A percentile compares a stretch with the other conserved stretches of the same genome.
Conservation (phyloP, 1,284 basidiomycete genomes). For the Ceratobasidium papillatum region DNA sequence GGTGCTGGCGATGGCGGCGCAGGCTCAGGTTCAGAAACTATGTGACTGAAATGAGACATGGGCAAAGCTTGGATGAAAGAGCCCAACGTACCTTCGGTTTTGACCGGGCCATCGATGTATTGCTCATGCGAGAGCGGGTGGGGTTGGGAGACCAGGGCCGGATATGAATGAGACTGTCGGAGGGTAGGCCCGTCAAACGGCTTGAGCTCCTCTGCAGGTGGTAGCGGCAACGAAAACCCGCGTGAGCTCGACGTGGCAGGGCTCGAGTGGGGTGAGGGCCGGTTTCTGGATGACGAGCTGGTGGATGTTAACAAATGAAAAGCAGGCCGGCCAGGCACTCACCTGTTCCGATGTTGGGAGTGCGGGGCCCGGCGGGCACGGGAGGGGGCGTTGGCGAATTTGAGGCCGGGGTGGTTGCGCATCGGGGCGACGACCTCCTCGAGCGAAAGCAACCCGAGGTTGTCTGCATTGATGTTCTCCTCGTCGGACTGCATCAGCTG, state of each 20-base stretch:
- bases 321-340: not conserved
- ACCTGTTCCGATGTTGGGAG: not conserved
- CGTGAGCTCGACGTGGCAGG: conserved; percentile 2
- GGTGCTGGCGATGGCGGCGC: not conserved
- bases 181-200: not conserved
- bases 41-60: not conserved
- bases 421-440: not conserved
- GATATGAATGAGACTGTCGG: not conserved
- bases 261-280: conserved; percentile 2
- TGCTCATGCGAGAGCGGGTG: not conserved
- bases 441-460: not conserved
- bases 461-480: conserved; percentile 2
- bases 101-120: not conserved
- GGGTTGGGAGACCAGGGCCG: not conserved
- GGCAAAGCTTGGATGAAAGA: not conserved
- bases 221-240: not conserved
- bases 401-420: not conserved
- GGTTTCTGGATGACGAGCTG: not conserved
- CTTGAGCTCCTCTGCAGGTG: not conserved
- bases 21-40: not conserved
- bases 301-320: not conserved
- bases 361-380: not conserved
- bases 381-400: conserved; percentile 3
- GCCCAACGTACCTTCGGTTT: not conserved
- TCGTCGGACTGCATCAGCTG: conserved; percentile 17